Base-by-base conservation (phyloP, 495 filamentous ascomycete species). In the Penicillium desertorum region DNA sequence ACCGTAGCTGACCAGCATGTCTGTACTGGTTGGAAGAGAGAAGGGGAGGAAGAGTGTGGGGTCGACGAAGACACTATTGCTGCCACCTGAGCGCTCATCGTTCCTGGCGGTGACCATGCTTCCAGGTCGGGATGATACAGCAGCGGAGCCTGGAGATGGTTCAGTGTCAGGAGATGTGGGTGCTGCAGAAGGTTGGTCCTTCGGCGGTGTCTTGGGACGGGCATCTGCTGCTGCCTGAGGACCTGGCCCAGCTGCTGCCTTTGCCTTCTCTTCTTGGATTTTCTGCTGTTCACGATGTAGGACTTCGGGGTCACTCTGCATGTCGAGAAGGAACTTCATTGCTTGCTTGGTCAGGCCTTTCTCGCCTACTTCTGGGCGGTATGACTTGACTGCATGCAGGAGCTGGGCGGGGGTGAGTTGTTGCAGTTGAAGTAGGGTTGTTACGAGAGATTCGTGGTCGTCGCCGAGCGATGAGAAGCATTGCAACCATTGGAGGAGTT, bases 391-490 rank as follows among this genome's bases (percentile, higher is more conserved):
- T 16, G 91, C 82, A 67, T 96, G 95, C 23, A 98, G 83, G n/a
- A 98, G 79, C 64, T 99, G 94, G 61, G 89, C 87, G 1, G 91
- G 89, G 23, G 84, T 89, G 42, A 99, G 77, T 27, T 87, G 82
- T 51, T 89, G 89, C 41, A 99, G 80, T 69, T 98, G 95, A 57
- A 95, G 84, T 14, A 97, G 70, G 0, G 94, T 99, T 1, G 90
- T 89, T 30, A 92, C 85, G 11, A 97, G 81, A 2, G 90, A 90
- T 60, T 95, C 88, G 32, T 92, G 79, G 62, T 97, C 92, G 61
- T 98, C 94, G n/a, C 88, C 91, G 5, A 99, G 77, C 8, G 91
- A 96, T 4, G 94, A 97, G 71, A 97, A 96, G 69, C 91, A 96
- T 68, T 99, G 94, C 34, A 99, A 77, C 94, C 94, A 99, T 69